These are phyloP conservation scores for Mortierella sp. DNA, from an alignment of 371 early-diverging fungal genomes.

Conservation along the genomic window DNA sequence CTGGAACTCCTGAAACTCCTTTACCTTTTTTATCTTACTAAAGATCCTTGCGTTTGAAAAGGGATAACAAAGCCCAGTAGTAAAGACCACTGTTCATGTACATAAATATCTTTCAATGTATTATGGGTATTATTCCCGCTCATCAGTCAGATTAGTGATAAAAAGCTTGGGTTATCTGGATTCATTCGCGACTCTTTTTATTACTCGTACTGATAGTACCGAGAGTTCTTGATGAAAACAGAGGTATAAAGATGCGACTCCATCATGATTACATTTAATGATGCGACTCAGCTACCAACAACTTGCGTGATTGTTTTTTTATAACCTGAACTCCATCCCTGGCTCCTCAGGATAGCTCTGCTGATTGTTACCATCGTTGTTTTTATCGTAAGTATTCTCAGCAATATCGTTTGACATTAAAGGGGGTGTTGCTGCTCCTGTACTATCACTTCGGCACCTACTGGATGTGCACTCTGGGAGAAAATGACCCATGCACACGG, in stretches of 20 bases:
- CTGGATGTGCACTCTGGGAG: slow-evolving; percentile 27
- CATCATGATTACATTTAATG: too few species aligned
- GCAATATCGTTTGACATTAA: slow-evolving; percentile 16
- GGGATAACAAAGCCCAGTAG: too few species aligned
- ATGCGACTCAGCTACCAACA: too few species aligned
- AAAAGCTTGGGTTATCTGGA: too few species aligned
- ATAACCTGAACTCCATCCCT: neutral
- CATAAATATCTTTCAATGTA: too few species aligned
- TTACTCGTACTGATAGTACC: neutral
- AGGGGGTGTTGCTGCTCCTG: slow-evolving; percentile 5
- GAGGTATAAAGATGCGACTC: neutral
- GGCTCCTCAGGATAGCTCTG: neutral
- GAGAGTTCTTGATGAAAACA: neutral
- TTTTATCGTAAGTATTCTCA: neutral
- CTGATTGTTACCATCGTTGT: neutral
- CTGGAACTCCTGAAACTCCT: slow-evolving; percentile 11
- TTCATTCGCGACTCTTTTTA: too few species aligned
- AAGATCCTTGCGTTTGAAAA: neutral
- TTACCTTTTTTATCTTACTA: too few species aligned
- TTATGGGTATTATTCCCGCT: too few species aligned
- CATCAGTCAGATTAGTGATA: too few species aligned
- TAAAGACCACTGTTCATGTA: too few species aligned
- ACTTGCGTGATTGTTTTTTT: neutral
- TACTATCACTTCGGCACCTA: slow-evolving; percentile 13
- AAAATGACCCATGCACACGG: slow-evolving; percentile 41